These are phyloP conservation scores for Vigna nakashimae DNA, from an alignment of 306 rosid genomes.

Conservation along the genomic window DNA sequence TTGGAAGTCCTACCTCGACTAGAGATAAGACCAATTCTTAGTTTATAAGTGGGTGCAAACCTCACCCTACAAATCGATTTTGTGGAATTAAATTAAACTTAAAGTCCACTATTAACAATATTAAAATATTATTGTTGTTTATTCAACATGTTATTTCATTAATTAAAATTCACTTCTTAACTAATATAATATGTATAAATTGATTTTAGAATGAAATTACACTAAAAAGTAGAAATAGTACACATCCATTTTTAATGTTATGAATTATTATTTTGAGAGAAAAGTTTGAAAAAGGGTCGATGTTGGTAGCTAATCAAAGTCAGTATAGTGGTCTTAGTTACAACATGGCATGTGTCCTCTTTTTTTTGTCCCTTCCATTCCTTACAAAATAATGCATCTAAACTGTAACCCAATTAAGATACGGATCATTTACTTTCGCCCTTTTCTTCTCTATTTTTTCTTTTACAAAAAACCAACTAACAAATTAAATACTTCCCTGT, in stretches of 20 bases:
- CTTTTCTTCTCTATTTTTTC: background rate
- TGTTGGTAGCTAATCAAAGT: background rate
- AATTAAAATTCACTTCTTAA: too few species aligned
- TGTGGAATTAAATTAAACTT: accelerated
- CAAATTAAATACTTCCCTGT: background rate
- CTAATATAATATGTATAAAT: too few species aligned
- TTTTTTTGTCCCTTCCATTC: background rate
- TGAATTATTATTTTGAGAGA: background rate
- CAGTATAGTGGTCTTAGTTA: background rate
- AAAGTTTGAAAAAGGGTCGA: constrained; percentile 14
- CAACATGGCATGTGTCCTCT: background rate
- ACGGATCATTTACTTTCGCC: background rate
- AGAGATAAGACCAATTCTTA: too few species aligned
- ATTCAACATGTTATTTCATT: too few species aligned
- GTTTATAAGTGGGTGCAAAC: too few species aligned
- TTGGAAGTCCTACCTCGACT: too few species aligned
- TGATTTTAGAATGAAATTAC: too few species aligned
- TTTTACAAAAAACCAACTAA: background rate
- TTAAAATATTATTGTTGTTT: too few species aligned
- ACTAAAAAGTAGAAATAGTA: too few species aligned
- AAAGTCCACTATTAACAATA: too few species aligned
- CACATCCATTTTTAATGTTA: background rate
- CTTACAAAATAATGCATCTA: constrained; percentile 13
- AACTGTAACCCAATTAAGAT: background rate
- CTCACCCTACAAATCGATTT: accelerated